Conservation (phyloP, 495 filamentous ascomycete species). For the Aspergillus nanangensis region DNA sequence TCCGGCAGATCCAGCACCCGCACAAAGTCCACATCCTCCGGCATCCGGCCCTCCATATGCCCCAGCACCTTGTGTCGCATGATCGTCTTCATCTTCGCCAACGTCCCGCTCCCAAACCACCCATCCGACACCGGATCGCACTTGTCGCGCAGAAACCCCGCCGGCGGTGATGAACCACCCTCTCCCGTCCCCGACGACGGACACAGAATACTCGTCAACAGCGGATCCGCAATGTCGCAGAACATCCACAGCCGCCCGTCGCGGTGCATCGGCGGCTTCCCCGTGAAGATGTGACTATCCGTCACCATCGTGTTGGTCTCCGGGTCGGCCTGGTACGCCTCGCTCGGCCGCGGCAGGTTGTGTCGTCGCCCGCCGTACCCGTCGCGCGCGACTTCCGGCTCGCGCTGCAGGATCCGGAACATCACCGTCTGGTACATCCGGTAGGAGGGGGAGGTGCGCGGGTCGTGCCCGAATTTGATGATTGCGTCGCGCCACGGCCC, state of each 20-base stretch:
- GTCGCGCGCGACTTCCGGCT: slow-evolving; percentile 77
- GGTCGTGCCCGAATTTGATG: slow-evolving; percentile 80
- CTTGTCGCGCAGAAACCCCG: slow-evolving; percentile 32
- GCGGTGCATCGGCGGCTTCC: slow-evolving; percentile 51
- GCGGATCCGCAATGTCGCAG: slow-evolving; percentile 83
- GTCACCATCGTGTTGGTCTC: background rate
- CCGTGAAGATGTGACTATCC: slow-evolving; percentile 74
- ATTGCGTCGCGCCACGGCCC: slow-evolving; percentile 90
- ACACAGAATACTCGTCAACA: slow-evolving; percentile 49
- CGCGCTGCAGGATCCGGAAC: slow-evolving; percentile 67
- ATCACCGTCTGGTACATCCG: slow-evolving; percentile 82
- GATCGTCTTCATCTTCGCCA: slow-evolving; percentile 74
- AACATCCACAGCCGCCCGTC: slow-evolving; percentile 91
- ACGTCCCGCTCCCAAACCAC: slow-evolving; percentile 75
- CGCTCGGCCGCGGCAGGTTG: slow-evolving; percentile 17
- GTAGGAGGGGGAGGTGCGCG: slow-evolving; percentile 66
- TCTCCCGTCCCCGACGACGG: slow-evolving; percentile 17
- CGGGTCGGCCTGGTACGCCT: slow-evolving; percentile 5
- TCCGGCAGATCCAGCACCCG: slow-evolving; percentile 42
- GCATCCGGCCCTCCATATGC: slow-evolving; percentile 34
- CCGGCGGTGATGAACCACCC: slow-evolving; percentile 1
- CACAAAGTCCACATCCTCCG: slow-evolving; percentile 48
- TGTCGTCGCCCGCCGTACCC: slow-evolving; percentile 56
- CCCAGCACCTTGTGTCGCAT: slow-evolving; percentile 75
- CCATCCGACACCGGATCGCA: slow-evolving; percentile 64